phyloP scores from a whole-genome alignment of 106 monocot species.

The Dioscorea alata region DNA sequence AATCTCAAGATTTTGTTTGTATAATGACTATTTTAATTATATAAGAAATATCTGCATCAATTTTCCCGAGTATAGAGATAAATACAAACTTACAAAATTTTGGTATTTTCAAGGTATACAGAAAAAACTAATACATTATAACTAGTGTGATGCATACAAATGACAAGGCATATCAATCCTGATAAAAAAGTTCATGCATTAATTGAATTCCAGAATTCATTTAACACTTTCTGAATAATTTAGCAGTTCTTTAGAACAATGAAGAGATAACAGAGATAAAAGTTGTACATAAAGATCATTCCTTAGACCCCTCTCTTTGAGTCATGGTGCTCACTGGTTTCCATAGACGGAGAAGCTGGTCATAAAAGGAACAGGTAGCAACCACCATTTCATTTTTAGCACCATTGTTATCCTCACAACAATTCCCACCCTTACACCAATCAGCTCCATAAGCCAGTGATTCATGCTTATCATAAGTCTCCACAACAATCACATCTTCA shows the following conservation, averaged over 20 bases:
- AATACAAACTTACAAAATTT: not conserved
- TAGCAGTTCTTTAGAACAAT: too few species aligned
- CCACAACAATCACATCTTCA: conserved; percentile 30
- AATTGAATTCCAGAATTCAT: too few species aligned
- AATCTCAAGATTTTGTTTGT: not conserved
- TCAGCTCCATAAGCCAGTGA: conserved; percentile 93
- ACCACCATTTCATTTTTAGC: conserved; percentile 22
- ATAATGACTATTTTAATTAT: not conserved
- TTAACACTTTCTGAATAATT: too few species aligned
- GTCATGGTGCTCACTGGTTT: conserved; percentile 25
- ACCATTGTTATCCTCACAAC: not conserved
- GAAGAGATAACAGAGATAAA: too few species aligned
- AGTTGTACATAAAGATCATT: too few species aligned
- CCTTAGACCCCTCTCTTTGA: not conserved
- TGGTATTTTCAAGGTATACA: too few species aligned
- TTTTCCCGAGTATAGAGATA: not conserved
- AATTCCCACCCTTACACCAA: conserved; percentile 47
- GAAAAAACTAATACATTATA: too few species aligned
- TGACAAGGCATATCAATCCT: too few species aligned
- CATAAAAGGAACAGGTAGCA: conserved; percentile 94
- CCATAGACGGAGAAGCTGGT: conserved; percentile 67
- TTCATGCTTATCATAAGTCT: conserved; percentile 70
- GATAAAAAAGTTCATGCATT: too few species aligned
- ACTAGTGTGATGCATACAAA: too few species aligned
- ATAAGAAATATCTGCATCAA: not conserved